Evolutionary conservation across 2,329 filamentous ascomycete species (phyloP), one percentile per base, ranked within the genome.

Genomic region (Clathrospora elynae): DNA sequence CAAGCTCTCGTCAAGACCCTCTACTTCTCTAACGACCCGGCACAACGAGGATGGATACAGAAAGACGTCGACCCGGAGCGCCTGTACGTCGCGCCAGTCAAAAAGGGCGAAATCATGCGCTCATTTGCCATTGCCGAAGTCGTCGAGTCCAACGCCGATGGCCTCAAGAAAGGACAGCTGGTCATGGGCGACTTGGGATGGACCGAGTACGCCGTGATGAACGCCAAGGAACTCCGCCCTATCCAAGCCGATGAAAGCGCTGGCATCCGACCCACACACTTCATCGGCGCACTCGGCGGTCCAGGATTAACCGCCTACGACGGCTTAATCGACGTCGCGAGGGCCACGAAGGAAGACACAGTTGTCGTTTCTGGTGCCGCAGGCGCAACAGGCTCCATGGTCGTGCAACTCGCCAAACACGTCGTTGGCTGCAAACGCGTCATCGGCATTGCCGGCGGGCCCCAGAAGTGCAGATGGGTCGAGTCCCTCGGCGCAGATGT

Each of bases 291-390:
- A 2, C 65, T 84, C 18, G 74, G 74, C 5, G 55, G 59, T 7
- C 66, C 72, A 2, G 85, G 86, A 4, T 59, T 90, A 42, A 90
- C 88, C 0, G 87, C 87, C 2, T 91, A 88, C 73, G 85, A 87
- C 51, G 87, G 88, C 17, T 80, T 91, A 64, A 70, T 80, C 16
- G 79, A 86, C 42, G 79, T 90, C 34, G 87, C 80, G 11, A 73
- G 84, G 36, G 80, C 85, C 14, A 81, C 82, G 60, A 68, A 78
- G 0, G 84, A 85, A 6, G 86, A 91, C 55, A 81, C 84, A 0
- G 85, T 92, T 2, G 86, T 91, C 6, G 84, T 92, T 0, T 87
- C 83, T 7, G 87, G 86, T 4, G 88, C 88, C 0, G 88, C 87
- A 0, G 88, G 88, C 5, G 88, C 87, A 0, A 90, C 87, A 0